These are phyloP conservation scores for Ustilago tritici DNA, from an alignment of 1,284 basidiomycete species.

Conservation along the genomic window DNA sequence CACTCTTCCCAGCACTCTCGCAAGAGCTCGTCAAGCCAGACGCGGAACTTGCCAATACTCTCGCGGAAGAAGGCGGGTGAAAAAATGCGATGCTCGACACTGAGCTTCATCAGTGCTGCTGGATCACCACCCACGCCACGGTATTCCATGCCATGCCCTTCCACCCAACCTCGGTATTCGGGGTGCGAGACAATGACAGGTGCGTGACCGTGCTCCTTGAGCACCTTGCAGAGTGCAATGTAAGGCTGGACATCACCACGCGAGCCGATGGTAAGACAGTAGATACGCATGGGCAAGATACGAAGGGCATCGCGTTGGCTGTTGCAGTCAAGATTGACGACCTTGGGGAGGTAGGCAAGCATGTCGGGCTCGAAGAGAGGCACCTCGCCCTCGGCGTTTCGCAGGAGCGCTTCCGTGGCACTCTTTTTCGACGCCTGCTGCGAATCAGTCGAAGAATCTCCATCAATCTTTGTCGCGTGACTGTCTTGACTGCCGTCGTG, in stretches of 20 bases:
- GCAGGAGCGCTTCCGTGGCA: conserved; percentile 17
- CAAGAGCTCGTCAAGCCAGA: conserved; percentile 64
- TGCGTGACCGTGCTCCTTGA: conserved; percentile 72
- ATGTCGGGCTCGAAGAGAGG: conserved; percentile 34
- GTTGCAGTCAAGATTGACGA: conserved; percentile 45
- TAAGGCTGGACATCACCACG: conserved; percentile 75
- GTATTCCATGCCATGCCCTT: conserved; percentile 65
- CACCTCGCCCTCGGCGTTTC: conserved; percentile 22
- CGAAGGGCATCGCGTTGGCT: conserved; percentile 15
- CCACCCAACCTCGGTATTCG: conserved; percentile 76
- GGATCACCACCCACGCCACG: conserved; percentile 62
- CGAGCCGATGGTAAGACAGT: conserved; percentile 73
- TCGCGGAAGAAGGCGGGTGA: conserved; percentile 57
- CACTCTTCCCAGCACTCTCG: conserved; percentile 55
- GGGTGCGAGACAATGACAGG: conserved; percentile 77
- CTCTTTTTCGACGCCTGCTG: not conserved
- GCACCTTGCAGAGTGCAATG: conserved; percentile 73
- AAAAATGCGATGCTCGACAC: conserved; percentile 57
- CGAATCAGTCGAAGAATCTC: not conserved
- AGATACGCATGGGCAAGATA: conserved; percentile 54
- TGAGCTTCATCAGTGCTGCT: conserved; percentile 61
- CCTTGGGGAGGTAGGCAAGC: conserved; percentile 45
- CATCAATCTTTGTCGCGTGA: conserved; percentile 17
- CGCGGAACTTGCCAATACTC: conserved; percentile 58
- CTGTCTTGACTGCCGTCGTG: conserved; percentile 10